These are phyloP conservation scores for Trichoderma erinaceum DNA, from an alignment of 495 filamentous ascomycete species.

Conservation along the genomic window DNA sequence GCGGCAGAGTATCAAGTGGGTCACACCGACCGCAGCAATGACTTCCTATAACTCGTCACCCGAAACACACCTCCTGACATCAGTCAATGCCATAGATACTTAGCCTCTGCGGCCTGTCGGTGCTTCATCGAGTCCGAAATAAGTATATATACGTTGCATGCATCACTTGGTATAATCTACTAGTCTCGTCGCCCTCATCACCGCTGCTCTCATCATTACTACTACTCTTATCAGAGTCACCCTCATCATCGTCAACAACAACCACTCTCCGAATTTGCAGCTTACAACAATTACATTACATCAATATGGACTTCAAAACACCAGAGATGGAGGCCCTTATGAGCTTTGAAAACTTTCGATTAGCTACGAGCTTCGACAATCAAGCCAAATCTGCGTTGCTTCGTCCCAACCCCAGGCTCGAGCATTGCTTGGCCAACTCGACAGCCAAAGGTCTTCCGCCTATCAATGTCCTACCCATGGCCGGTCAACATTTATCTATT, in stretches of 20 bases:
- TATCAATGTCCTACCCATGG: conserved; percentile 31
- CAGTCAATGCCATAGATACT: not conserved
- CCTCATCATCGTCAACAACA: not conserved
- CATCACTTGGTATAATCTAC: not conserved
- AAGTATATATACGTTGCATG: not conserved
- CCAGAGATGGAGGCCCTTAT: not conserved
- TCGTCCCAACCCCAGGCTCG: conserved; percentile 19
- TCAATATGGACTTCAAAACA: not conserved
- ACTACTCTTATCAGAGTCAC: not conserved
- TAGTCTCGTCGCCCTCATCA: not conserved
- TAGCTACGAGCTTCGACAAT: not conserved
- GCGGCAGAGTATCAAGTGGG: too few relatives aligned
- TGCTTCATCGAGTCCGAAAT: not conserved
- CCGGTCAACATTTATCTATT: conserved; percentile 38
- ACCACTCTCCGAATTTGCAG: not conserved
- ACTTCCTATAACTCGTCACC: not conserved
- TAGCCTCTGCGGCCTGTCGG: not conserved
- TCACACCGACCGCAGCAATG: not conserved
- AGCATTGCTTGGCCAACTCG: conserved; percentile 20
- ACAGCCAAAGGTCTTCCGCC: conserved; percentile 19
- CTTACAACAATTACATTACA: not conserved
- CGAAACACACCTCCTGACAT: not conserved
- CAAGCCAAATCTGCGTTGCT: conserved; percentile 11
- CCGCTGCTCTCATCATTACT: too few relatives aligned
- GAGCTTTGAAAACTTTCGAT: not conserved